Evolutionary conservation across 371 early-diverging fungal genomes (phyloP), one percentile per base, ranked within the genome.

Genomic region (Mortierella sp.): DNA sequence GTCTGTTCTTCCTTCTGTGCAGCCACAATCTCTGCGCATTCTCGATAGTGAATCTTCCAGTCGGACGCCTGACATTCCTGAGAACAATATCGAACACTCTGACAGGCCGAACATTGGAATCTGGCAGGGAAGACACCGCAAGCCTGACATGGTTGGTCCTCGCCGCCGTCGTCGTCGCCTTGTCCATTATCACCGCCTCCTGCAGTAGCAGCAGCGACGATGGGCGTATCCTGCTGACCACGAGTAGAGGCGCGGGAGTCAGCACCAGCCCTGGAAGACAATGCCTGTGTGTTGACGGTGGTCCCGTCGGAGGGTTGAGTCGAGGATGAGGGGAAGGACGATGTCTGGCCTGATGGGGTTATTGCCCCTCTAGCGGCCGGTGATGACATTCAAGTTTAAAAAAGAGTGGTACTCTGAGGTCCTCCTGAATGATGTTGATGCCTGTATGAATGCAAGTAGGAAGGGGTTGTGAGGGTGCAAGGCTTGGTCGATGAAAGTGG

Each of bases 1-100:
- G 14, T 18, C 72, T 56, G 83, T 43, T 76, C 82, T 65, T 87
- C 71, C 85, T 73, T 79, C 54, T 32, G 75, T 7, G 89, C 84
- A 5, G 77, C 85, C n/a, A 71, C 41, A 32, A 89, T 83, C 24
- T 88, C 90, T 48, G 88, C 79, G 56, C 92, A 93, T 46, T 86
- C 88, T 80, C 75, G 82, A 74, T 88, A 90, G 81, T 94, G 95
- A 12, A 70, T 77, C 48, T 76, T 76, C 96, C 96, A 96, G 87
- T 95, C 91, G 10, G 63, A 63, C 21, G 91, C 89, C 85, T 96
- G 96, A 79, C 96, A 96, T 38, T 91, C 91, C 27, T 87, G 78
- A 35, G 94, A 94, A 86, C 96, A 96, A 82, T 95, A 96, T 41
- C 91, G 90, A 35, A 82, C 82, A 29, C 77, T 75, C 49, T 85